Conservation (phyloP, 108 stramenopile genomes). For the Thalassiosira profunda region DNA sequence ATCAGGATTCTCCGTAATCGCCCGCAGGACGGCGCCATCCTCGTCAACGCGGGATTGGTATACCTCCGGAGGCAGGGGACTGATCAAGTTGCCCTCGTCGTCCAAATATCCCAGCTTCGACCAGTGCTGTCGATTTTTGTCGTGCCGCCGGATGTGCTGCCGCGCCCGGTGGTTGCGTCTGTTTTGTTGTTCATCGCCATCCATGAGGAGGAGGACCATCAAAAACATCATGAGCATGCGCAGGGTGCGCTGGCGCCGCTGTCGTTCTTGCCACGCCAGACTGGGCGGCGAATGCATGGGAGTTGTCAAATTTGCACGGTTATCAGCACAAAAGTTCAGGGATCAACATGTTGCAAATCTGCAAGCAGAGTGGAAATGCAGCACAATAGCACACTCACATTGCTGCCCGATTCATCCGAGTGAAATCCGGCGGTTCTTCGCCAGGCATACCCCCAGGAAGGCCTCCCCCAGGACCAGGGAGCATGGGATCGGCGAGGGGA, state of each 20-base stretch:
- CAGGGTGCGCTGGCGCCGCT: constrained; percentile 77
- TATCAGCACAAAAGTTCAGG: too few species aligned
- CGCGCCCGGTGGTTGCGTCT: constrained; percentile 1
- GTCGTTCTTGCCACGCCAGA: constrained; percentile 71
- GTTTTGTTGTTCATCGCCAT: constrained; percentile 73
- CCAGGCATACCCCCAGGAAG: too few species aligned
- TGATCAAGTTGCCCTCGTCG: constrained; percentile 21
- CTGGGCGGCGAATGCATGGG: too few species aligned
- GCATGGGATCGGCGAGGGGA: too few species aligned
- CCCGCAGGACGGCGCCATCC: constrained; percentile 10
- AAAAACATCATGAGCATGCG: constrained; percentile 85
- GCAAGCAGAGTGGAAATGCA: too few species aligned
- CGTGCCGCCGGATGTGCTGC: background rate
- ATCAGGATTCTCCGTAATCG: constrained; percentile 5
- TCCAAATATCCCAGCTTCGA: constrained; percentile 10
- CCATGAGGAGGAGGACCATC: constrained; percentile 82
- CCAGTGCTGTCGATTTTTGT: background rate
- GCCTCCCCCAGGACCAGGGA: too few species aligned
- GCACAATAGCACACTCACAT: too few species aligned
- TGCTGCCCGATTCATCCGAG: too few species aligned
- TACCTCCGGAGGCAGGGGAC: constrained; percentile 2
- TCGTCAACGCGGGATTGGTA: constrained; percentile 10
- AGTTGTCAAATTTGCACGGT: too few species aligned
- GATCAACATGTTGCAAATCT: too few species aligned
- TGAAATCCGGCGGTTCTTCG: too few species aligned